Percentiles rank a stretch among this genome's conserved stretches.
phyloP scores from a whole-genome alignment of 805 yeast species.

The Jamesozyma rosinii region DNA sequence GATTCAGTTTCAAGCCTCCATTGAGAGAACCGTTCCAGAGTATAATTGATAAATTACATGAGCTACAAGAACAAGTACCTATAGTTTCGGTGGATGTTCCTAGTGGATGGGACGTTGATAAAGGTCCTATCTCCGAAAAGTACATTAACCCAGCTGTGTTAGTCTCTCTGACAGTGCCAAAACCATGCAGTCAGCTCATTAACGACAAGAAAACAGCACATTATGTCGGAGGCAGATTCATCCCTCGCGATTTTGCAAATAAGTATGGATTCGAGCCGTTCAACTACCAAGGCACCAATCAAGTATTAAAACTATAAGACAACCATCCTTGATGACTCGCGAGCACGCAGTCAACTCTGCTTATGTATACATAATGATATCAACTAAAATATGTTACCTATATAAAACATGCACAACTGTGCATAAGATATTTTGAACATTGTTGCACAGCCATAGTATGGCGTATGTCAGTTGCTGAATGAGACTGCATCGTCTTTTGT shows the following conservation, averaged over 20 bases:
- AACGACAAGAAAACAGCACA: conserved; percentile 40
- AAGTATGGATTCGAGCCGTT: conserved; percentile 66
- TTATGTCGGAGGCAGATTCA: conserved; percentile 86
- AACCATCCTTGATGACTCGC: too few species aligned
- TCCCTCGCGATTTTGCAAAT: conserved; percentile 54
- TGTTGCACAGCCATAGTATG: too few species aligned
- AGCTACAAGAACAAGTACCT: conserved; percentile 36
- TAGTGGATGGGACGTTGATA: conserved; percentile 94
- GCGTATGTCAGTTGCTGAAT: too few species aligned
- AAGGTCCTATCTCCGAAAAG: conserved; percentile 52
- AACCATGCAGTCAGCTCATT: conserved; percentile 63
- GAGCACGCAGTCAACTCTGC: too few species aligned
- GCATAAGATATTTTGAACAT: too few species aligned
- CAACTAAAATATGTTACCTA: too few species aligned
- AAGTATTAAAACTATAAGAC: conserved; percentile 35
- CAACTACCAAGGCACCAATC: conserved; percentile 48
- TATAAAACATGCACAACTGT: too few species aligned
- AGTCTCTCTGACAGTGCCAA: conserved; percentile 87
- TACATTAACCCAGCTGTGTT: conserved; percentile 54
- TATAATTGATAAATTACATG: conserved; percentile 36
- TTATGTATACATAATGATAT: too few species aligned
- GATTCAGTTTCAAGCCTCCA: conserved; percentile 88
- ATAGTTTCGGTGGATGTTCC: conserved; percentile 84
- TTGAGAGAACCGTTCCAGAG: conserved; percentile 65
- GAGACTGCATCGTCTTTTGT: too few species aligned